Evolutionary conservation across 148 eudicot species (phyloP), one percentile per base, ranked within the genome.

Genomic region (Fallopia convolvulus): DNA sequence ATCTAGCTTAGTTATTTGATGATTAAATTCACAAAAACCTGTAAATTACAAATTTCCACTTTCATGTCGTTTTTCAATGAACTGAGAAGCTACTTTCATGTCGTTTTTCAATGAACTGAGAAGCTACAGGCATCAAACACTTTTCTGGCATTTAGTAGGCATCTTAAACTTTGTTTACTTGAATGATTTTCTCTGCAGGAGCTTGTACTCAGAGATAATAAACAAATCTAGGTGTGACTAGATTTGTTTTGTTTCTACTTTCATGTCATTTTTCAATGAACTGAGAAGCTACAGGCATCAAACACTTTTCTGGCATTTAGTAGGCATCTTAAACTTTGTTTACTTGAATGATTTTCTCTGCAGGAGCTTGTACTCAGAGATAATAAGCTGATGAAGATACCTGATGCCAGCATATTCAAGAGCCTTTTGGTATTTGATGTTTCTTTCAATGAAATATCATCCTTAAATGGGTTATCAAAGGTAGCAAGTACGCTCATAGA

Each of bases 331-430:
- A 17, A 17, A 1, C 72, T 36, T 36, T 68, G 72, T 36, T 68
- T 36, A 39, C 20, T 68, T 14, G 10, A 36, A n/a, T 68, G 21
- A 68, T 68, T 32, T 68, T 8, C 47, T 84, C 39, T 88, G 82
- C 91, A 95, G 99, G 99, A 95, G 79, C 88, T 95, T 52, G 91
- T 95, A 73, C 85, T 95, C 78, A 89, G 97, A 86, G 99, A 95
- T 75, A 95, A 95, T 81, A 92, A 86, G 75, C 85, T 95, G 78
- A 86, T 76, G 83, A 91, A 83, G 78, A 85, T 95, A 81, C 99
- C 99, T 75, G 97, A 92, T 85, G 91, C 84, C 75, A 86, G 85
- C 89, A 95, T 95, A 85, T 95, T 88, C 79, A 89, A 84, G 84
- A 86, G 76, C 75, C 97, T 95, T 81, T 68, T 83, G 74, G 86